Base-by-base conservation (phyloP, 176 grass and related monocot species). In the Alloteropsis semialata region DNA sequence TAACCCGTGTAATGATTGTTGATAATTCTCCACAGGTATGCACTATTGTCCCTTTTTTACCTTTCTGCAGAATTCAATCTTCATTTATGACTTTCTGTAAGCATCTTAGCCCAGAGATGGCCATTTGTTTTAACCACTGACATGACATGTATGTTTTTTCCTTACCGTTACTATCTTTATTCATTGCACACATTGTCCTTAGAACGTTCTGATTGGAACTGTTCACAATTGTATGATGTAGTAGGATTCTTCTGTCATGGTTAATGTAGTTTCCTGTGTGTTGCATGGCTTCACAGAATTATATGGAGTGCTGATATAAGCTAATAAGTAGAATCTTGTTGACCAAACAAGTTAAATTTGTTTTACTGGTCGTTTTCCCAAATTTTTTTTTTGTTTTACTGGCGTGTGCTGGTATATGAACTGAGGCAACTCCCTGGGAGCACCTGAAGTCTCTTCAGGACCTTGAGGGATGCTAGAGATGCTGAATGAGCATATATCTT, bases 21-120 rank as follows among this genome's bases (percentile, higher is more conserved):
- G 96, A 98, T 70, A 98, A 98, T 89, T 98, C 96, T 56, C 96
- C 96, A 4, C 96, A 98, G 93, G 96, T 98, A 80, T 81, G 6
- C 38, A 32, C 37, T 74, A 46, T 18, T 0, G 15, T 51, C 65
- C 51, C 4, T 21, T 30, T 63, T 22, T 24, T n/a, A n/a, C 8
- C 21, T 10, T 66, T 65, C 25, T 18, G 3, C 62, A 27, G 61
- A 36, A 41, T 81, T 54, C 22, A 11, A 1, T 38, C 10, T 51
- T 66, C 8, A 17, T 58, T n/a, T n/a, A n/a, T n/a, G n/a, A n/a
- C n/a, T n/a, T 76, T 25, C 14, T 10, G 3, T 19, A 19, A 28
- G 15, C 62, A 53, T 41, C 45, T 54, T 67, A 45, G 21, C 22
- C 46, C 36, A 53, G 63, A 55, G 32, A 33, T 32, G 46, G 61